Evolutionary conservation across 2,329 filamentous ascomycete genomes (phyloP).

Genomic region (Colletotrichum musae): DNA sequence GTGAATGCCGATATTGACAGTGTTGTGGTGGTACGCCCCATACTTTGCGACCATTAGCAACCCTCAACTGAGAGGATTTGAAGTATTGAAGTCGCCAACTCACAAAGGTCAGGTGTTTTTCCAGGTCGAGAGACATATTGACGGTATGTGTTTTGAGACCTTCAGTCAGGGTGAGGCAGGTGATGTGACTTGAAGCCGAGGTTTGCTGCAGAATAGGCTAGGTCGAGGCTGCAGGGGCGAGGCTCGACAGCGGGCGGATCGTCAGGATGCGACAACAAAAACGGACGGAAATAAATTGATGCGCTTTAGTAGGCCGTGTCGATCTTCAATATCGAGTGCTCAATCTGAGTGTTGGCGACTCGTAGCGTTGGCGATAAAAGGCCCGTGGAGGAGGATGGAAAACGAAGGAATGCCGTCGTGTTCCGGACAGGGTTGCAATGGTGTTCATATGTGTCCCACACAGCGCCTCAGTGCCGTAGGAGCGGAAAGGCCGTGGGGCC

Average conservation of each 20-base stretch:
- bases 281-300: background rate
- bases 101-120: slow-evolving; percentile 88
- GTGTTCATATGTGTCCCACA: slow-evolving; percentile 42
- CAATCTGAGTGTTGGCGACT: slow-evolving; percentile 18
- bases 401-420: slow-evolving; percentile 39
- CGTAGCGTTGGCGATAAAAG: slow-evolving; percentile 25
- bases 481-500: slow-evolving; percentile 39
- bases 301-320: slow-evolving; percentile 3
- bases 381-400: slow-evolving; percentile 35
- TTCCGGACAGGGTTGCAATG: slow-evolving; percentile 42
- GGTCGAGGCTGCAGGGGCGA: slow-evolving; percentile 34
- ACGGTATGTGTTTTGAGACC: slow-evolving; percentile 30
- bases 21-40: slow-evolving; percentile 86
- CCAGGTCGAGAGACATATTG: slow-evolving; percentile 80
- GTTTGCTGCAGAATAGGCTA: slow-evolving; percentile 35
- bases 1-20: slow-evolving; percentile 84
- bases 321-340: slow-evolving; percentile 10
- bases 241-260: slow-evolving; percentile 27
- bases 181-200: slow-evolving; percentile 28
- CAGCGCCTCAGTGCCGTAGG: slow-evolving; percentile 5
- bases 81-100: slow-evolving; percentile 47
- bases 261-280: slow-evolving; percentile 7
- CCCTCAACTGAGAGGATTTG: background rate
- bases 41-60: slow-evolving; percentile 68
- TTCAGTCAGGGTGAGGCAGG: slow-evolving; percentile 19